Evolutionary conservation across 495 filamentous ascomycete species (phyloP).

Genomic region (Lasiosphaeria miniovina): DNA sequence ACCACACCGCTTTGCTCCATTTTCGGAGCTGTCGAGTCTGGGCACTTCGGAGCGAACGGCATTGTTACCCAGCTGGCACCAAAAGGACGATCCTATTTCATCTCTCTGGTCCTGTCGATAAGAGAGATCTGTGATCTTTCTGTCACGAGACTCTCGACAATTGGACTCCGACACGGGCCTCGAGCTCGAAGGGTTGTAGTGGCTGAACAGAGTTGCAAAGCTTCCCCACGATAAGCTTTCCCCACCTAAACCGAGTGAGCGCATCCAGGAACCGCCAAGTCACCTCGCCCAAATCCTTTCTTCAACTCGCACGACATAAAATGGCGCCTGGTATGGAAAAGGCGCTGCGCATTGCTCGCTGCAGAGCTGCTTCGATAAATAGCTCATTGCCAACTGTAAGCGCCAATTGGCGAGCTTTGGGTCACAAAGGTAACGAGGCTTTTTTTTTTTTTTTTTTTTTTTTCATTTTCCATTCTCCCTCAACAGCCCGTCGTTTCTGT

Average conservation of each 20-base stretch:
- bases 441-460: neutral
- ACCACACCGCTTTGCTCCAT: constrained; percentile 4
- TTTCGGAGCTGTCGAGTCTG: constrained; percentile 3
- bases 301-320: neutral
- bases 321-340: constrained; percentile 10
- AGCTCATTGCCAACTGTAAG: neutral
- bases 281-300: neutral
- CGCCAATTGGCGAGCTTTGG: neutral
- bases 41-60: neutral
- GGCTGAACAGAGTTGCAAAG: too few relatives aligned
- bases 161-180: too few relatives aligned
- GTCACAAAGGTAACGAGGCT: neutral
- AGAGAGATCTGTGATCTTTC: too few relatives aligned
- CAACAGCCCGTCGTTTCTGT: too few relatives aligned
- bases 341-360: constrained; percentile 5
- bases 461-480: neutral
- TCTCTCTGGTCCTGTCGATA: too few relatives aligned
- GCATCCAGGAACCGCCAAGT: neutral
- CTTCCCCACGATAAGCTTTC: too few relatives aligned
- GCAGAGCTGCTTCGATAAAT: constrained; percentile 4
- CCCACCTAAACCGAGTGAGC: too few relatives aligned
- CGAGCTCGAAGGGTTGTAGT: too few relatives aligned
- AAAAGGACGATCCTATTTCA: neutral
- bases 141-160: too few relatives aligned
- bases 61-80: neutral